Base-by-base conservation (phyloP, 352 stramenopile genomes). In the Pseudoperonospora humuli region DNA sequence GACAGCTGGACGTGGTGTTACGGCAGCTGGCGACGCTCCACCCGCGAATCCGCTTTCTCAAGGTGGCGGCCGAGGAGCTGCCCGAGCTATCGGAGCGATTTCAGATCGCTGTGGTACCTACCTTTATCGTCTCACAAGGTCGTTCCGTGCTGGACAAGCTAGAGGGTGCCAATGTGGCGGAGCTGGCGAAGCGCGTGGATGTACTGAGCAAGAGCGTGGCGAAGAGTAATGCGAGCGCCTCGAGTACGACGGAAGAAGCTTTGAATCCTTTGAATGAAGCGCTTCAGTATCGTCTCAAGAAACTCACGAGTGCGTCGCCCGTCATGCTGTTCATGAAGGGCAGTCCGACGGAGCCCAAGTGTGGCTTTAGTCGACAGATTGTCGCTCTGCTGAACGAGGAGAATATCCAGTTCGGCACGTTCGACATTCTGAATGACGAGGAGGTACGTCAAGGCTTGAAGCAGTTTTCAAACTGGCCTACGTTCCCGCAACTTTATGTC, bases 271-370 rank as follows among this genome's bases (percentile, higher is more conserved):
- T 87, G 15, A 70, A 86, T 23, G 72, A 86, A 8, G 74, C 75
- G 29, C 62, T 89, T 5, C 62, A 75, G 45, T 81, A 85, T 57
- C 77, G 80, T 24, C 62, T 93, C 8, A 78, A 89, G 50, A 90
- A 90, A 54, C 69, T 93, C 41, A 82, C 77, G 45, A 85, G 63
- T 36, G 81, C 81, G 13, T 87, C 86, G 21, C 70, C 83, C 2
- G 88, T 98, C 36, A 97, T 99, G 93, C 68, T 99, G 15, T 99
- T 99, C 66, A 99, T 99, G 94, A 99, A 99, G 68, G 96, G 96
- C 41, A 93, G 90, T 8, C 95, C 96, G 2, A 95, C 69, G 14
- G 84, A 89, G 29, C 95, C 96, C 15, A 85, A 88, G 58, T 99
- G 96, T 59, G 95, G 95, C 32, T 99, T 99, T 65, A 97, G 83